Base-by-base conservation (phyloP, 2,329 filamentous ascomycete genomes). In the Akanthomyces dipterigenus region DNA sequence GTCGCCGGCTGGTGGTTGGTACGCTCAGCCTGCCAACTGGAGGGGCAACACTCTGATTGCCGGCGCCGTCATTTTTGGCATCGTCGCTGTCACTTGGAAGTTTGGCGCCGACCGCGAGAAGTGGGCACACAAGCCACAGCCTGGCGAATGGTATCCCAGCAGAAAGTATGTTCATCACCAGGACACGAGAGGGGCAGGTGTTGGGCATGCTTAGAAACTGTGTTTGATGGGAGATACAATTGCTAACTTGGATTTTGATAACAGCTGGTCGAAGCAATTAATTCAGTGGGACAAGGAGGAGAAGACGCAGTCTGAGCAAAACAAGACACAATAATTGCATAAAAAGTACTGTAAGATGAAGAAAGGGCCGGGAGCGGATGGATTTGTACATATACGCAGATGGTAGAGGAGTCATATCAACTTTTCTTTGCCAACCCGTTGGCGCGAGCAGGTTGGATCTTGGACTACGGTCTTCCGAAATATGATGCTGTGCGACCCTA, bases 1-100 rank as follows among this genome's bases (percentile, higher is more conserved):
- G 95, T 98, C 95, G 72, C 95, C 95, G 64, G 83, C 93, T 67
- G 95, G 95, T 83, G 95, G 95, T 78, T 99, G 95, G 95, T 99
- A 99, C 78, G 80, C 88, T 60, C 93, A 96, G 75, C 95, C 95
- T 59, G 82, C 84, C 68, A 99, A 99, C 83, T 99, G 95, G 95
- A 95, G 89, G 76, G 79, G 80, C 70, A 99, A 99, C 81, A 99
- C 95, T 5, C 82, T 88, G 60, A 81, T 95, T 67, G 86, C 92
- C 72, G 84, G 84, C 63, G 82, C 80, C 53, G 83, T 88, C 61
- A 80, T 95, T 56, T 67, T 88, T 67, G 87, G 89, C 65, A 82
- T 96, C 66, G 81, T 83, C 62, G 87, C 82, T 55, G 76, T 88
- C 69, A 82, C 81, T 64, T 93, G 86, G 82, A 89, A 81, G 70